Conservation (phyloP, 129 eudicot species). For the Flaveria sonorensis region DNA sequence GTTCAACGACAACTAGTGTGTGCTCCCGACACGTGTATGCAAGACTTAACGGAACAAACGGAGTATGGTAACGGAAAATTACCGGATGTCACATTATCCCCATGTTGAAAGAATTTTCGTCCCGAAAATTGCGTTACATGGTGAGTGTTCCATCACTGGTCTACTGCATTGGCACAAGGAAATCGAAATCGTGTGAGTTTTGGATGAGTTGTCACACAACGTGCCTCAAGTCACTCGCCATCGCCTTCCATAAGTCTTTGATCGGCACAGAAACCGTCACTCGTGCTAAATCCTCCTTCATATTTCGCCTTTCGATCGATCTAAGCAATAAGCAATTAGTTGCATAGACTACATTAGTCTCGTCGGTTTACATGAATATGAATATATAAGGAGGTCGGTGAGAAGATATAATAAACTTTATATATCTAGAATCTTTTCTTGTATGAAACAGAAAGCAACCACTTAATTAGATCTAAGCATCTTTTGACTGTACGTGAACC, state of each 20-base stretch:
- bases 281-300: conserved; percentile 41
- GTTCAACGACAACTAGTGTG: too few species aligned
- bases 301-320: neutral
- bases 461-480: conserved; percentile 11
- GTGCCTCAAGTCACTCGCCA: conserved; percentile 29
- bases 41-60: too few species aligned
- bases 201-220: too few species aligned
- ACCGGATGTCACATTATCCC: too few species aligned
- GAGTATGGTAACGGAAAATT: too few species aligned
- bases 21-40: too few species aligned
- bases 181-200: too few species aligned
- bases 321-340: neutral
- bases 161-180: too few species aligned
- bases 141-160: too few species aligned
- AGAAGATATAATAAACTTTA: conserved; percentile 9
- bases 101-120: too few species aligned
- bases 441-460: conserved; percentile 17
- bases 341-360: neutral
- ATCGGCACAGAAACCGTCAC: conserved; percentile 36
- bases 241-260: conserved; percentile 38
- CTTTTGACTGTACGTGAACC: neutral
- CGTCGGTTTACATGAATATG: neutral
- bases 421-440: neutral
- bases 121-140: too few species aligned
- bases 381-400: conserved; percentile 1